phyloP scores from a whole-genome alignment of 129 eudicot genomes.

The Escallonia herrerae region DNA sequence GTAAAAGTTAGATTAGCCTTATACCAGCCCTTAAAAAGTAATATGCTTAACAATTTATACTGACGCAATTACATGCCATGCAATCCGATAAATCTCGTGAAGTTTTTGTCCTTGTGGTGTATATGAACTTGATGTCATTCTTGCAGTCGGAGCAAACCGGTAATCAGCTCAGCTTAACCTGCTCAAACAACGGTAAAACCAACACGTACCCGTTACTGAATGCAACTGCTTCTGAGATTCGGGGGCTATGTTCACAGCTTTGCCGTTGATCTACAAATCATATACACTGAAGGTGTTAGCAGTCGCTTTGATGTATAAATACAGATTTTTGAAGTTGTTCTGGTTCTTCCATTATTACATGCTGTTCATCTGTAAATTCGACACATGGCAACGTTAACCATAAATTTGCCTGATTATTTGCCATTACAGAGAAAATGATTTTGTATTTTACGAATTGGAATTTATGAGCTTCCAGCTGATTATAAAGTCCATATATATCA shows the following conservation, averaged over 20 bases:
- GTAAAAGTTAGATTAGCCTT: no score
- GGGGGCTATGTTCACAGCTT: constrained; percentile 64
- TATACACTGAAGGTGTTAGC: not conserved
- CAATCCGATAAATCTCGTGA: no score
- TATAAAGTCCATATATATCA: no score
- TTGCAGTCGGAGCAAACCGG: constrained; percentile 73
- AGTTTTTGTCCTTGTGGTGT: not conserved
- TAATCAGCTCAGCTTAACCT: constrained; percentile 51
- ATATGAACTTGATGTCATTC: not conserved
- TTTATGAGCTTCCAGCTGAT: no score
- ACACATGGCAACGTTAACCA: not conserved
- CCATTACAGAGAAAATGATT: no score
- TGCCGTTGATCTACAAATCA: constrained; percentile 38
- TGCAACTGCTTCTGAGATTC: constrained; percentile 55
- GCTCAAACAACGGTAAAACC: constrained; percentile 57
- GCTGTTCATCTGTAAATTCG: constrained; percentile 4
- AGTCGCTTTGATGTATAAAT: constrained; percentile 5
- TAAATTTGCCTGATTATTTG: constrained; percentile 5
- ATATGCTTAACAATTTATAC: no score
- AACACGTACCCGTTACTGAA: constrained; percentile 38
- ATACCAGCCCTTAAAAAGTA: no score
- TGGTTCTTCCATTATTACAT: not conserved
- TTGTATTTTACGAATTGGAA: no score
- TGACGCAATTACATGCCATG: no score
- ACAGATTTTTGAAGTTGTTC: not conserved